Evolutionary conservation across 257 asterid species (phyloP).

Genomic region (Leonotis leonurus): DNA sequence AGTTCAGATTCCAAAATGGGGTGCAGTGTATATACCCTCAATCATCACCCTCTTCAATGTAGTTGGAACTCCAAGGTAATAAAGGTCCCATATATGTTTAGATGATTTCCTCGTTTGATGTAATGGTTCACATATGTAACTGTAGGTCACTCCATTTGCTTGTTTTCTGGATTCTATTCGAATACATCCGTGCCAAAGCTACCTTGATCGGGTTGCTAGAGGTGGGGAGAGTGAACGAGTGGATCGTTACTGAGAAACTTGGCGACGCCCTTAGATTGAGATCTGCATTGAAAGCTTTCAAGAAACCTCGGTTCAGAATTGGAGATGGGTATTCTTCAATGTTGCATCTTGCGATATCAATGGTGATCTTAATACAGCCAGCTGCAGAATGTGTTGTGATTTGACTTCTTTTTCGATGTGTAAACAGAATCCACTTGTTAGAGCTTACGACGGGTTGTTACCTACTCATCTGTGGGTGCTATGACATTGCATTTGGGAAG

Average conservation of each 20-base stretch:
- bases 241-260: slow-evolving; percentile 93
- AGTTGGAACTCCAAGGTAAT: slow-evolving; percentile 85
- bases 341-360: not conserved
- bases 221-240: slow-evolving; percentile 83
- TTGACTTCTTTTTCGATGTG: not conserved
- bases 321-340: slow-evolving; percentile 53
- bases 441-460: slow-evolving; percentile 55
- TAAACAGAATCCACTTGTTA: slow-evolving; percentile 50
- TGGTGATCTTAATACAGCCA: not conserved
- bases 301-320: slow-evolving; percentile 45
- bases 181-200: slow-evolving; percentile 90
- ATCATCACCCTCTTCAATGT: slow-evolving; percentile 73
- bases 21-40: slow-evolving; percentile 75
- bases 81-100: not conserved
- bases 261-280: slow-evolving; percentile 70
- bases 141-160: slow-evolving; percentile 80
- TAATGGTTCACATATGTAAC: not conserved
- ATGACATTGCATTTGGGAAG: slow-evolving; percentile 57
- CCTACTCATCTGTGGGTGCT: slow-evolving; percentile 78
- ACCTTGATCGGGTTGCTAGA: slow-evolving; percentile 86
- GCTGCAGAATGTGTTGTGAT: not conserved
- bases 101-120: not conserved
- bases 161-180: slow-evolving; percentile 86
- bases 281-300: slow-evolving; percentile 45
- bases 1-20: slow-evolving; percentile 88